Evolutionary conservation across 225 moss, liverwort and hornwort genomes (phyloP).

Genomic region (Physcomitrium patens): DNA sequence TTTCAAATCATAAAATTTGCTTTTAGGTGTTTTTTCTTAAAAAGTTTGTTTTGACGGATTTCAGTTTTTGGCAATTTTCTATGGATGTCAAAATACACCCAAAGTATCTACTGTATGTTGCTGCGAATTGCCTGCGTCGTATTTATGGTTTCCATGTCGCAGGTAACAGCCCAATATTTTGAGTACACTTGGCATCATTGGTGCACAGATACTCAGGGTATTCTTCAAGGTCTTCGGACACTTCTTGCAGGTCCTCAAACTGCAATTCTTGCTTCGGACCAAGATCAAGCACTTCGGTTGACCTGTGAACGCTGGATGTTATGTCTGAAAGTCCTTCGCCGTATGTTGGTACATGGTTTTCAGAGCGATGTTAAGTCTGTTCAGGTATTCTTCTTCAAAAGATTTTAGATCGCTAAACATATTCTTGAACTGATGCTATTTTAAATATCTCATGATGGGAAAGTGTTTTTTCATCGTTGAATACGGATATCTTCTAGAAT

Average conservation of each 20-base stretch:
- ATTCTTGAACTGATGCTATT: conserved; percentile 1
- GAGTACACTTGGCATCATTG: conserved; percentile 99
- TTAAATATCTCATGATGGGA: not conserved
- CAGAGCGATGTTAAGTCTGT: conserved; percentile 96
- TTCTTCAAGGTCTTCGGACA: conserved; percentile 85
- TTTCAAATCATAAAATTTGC: not conserved
- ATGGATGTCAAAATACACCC: not conserved
- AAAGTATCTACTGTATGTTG: conserved; percentile 22
- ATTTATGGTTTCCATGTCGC: conserved; percentile 46
- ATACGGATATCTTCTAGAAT: not conserved
- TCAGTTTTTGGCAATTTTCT: conserved; percentile 5
- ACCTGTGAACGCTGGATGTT: conserved; percentile 99
- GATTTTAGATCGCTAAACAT: conserved; percentile 8
- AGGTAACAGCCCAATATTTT: conserved; percentile 96
- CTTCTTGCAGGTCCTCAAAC: conserved; percentile 74
- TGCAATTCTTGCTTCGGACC: conserved; percentile 79
- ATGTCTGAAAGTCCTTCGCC: conserved; percentile 88
- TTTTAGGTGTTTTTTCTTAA: not conserved
- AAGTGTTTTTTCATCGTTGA: not conserved
- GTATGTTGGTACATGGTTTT: conserved; percentile 96
- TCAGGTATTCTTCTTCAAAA: conserved; percentile 55
- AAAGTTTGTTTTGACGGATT: conserved; percentile 12
- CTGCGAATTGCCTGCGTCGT: conserved; percentile 28
- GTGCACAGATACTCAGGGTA: conserved; percentile 89
- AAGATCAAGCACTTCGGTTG: conserved; percentile 83